A percentile compares a stretch with the other conserved stretches of the same genome.
Conservation (phyloP, 345 rosid genomes). For the Litchi chinensis region DNA sequence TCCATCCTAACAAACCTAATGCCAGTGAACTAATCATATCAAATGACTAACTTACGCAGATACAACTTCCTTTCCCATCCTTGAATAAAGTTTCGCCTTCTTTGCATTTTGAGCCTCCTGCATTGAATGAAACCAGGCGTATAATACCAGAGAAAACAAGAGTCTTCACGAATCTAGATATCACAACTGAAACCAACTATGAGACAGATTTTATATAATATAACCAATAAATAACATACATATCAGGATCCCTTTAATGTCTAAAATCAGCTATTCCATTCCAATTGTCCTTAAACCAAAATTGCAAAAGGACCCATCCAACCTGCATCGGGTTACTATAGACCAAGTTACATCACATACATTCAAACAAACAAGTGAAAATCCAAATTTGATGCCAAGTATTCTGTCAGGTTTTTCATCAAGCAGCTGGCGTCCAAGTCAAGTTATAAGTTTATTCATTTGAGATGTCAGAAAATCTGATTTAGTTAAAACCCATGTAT, state of each 20-base stretch:
- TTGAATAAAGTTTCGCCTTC: slow-evolving; percentile 75
- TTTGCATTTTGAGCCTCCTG: slow-evolving; percentile 91
- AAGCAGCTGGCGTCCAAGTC: slow-evolving; percentile 30
- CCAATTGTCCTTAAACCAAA: neutral
- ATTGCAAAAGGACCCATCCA: neutral
- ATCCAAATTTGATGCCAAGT: neutral
- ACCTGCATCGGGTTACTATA: neutral
- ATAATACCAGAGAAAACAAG: slow-evolving; percentile 1
- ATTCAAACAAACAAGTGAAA: neutral
- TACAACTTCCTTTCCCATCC: slow-evolving; percentile 86
- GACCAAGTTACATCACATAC: neutral
- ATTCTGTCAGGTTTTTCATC: slow-evolving; percentile 34
- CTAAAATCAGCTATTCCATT: neutral
- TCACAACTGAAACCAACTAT: slow-evolving; percentile 20
- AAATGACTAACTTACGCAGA: slow-evolving; percentile 73
- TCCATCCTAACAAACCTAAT: slow-evolving; percentile 1
- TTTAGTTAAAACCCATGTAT: neutral
- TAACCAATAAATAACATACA: neutral
- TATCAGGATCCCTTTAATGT: neutral
- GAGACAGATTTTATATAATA: neutral
- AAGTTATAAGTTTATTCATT: neutral
- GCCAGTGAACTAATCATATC: neutral
- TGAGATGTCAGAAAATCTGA: neutral
- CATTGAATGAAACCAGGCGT: slow-evolving; percentile 22
- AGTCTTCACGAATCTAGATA: neutral